These are phyloP conservation scores for Aphanocladium album DNA, from an alignment of 2,329 filamentous ascomycete species.

Conservation along the genomic window DNA sequence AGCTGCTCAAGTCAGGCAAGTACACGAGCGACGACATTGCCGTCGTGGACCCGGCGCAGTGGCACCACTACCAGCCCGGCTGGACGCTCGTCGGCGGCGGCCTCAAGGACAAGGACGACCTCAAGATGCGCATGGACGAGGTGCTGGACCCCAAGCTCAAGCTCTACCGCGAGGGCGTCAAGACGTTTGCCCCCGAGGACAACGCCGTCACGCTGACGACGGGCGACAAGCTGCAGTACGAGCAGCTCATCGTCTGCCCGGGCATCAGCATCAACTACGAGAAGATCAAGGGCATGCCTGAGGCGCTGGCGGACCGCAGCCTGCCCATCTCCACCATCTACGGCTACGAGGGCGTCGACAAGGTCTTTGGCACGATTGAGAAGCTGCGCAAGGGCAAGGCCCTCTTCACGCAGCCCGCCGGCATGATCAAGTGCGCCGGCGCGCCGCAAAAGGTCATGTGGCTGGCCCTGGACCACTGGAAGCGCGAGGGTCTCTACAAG, in stretches of 20 bases:
- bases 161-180: slow-evolving; percentile 51
- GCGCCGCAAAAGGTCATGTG: slow-evolving; percentile 60
- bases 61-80: slow-evolving; percentile 65
- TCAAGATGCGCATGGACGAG: slow-evolving; percentile 44
- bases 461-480: slow-evolving; percentile 57
- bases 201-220: slow-evolving; percentile 51
- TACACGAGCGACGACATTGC: slow-evolving; percentile 58
- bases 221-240: slow-evolving; percentile 54
- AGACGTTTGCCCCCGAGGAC: slow-evolving; percentile 47
- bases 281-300: slow-evolving; percentile 50
- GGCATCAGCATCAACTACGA: slow-evolving; percentile 48
- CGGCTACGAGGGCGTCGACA: slow-evolving; percentile 50
- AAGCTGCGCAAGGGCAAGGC: slow-evolving; percentile 45
- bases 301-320: slow-evolving; percentile 45
- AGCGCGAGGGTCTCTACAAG: slow-evolving; percentile 46
- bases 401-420: slow-evolving; percentile 56
- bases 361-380: slow-evolving; percentile 45
- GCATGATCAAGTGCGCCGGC: slow-evolving; percentile 56
- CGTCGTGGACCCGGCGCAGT: slow-evolving; percentile 56
- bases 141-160: slow-evolving; percentile 57
- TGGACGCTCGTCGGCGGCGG: slow-evolving; percentile 66
- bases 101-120: slow-evolving; percentile 56
- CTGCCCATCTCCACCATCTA: slow-evolving; percentile 53
- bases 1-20: slow-evolving; percentile 55
- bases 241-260: slow-evolving; percentile 60